Percentiles rank a stretch among this genome's conserved stretches.
These are phyloP conservation scores for Agrostemma githago DNA, from an alignment of 148 eudicot species.

Conservation along the genomic window DNA sequence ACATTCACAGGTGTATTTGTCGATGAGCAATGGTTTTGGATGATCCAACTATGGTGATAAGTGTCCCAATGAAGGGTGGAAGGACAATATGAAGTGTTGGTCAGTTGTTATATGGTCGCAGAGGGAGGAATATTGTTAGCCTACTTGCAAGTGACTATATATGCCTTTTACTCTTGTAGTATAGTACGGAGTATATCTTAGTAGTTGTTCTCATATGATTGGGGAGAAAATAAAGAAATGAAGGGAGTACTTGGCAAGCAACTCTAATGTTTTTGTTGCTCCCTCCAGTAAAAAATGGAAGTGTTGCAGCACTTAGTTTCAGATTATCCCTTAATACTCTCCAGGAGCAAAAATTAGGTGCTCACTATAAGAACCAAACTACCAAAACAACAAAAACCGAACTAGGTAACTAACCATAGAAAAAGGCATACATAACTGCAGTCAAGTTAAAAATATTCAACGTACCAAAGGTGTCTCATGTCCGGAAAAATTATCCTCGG, in stretches of 20 bases:
- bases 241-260: neutral
- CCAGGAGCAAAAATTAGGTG: neutral
- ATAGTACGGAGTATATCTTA: neutral
- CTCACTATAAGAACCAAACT: neutral
- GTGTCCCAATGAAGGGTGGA: no score
- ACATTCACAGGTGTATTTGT: no score
- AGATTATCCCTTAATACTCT: neutral
- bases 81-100: no score
- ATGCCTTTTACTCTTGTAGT: neutral
- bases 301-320: neutral
- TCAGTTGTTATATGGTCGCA: no score
- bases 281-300: neutral
- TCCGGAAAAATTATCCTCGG: slow-evolving; percentile 55
- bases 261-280: slow-evolving; percentile 1
- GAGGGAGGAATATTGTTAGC: neutral
- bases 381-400: neutral
- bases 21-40: no score
- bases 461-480: slow-evolving; percentile 88
- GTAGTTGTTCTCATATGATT: neutral
- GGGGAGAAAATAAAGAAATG: neutral
- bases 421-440: neutral
- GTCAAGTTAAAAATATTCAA: neutral
- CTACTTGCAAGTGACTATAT: neutral
- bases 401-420: neutral
- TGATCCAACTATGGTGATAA: no score